Percentiles rank a stretch among this genome's conserved stretches.
phyloP scores from a whole-genome alignment of 345 rosid genomes.

The Punica granatum region DNA sequence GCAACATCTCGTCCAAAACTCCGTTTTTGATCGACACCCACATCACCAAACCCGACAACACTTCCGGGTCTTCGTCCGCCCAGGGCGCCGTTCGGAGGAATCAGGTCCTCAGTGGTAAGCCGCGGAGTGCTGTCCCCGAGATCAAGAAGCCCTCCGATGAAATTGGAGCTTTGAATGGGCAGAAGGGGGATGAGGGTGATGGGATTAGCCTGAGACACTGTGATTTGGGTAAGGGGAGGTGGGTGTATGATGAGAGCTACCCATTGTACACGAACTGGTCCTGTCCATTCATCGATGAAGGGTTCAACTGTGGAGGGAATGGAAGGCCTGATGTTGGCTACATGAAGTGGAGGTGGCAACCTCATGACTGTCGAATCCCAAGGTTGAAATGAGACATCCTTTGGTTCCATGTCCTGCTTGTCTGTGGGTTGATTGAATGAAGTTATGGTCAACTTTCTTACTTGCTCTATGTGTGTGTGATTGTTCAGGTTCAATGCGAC shows the following conservation, averaged over 20 bases:
- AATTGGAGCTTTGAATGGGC: constrained; percentile 17
- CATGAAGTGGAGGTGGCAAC: constrained; percentile 88
- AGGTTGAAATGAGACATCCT: constrained; percentile 36
- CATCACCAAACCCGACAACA: constrained; percentile 19
- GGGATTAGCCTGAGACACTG: constrained; percentile 29
- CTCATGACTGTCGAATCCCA: constrained; percentile 61
- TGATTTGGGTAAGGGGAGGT: constrained; percentile 64
- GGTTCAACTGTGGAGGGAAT: constrained; percentile 70
- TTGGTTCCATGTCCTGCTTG: neutral
- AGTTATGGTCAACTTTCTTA: neutral
- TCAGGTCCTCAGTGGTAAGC: constrained; percentile 12
- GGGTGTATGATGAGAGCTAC: constrained; percentile 71
- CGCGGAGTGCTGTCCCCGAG: constrained; percentile 7
- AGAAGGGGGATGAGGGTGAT: constrained; percentile 9
- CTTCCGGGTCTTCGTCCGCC: constrained; percentile 30
- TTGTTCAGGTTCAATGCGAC: constrained; percentile 70
- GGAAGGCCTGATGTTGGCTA: constrained; percentile 63
- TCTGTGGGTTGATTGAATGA: neutral
- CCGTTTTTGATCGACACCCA: constrained; percentile 32
- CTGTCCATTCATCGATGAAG: constrained; percentile 93
- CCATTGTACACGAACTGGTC: constrained; percentile 66
- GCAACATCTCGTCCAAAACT: constrained; percentile 24
- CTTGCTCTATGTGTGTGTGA: constrained; percentile 4
- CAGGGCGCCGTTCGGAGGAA: constrained; percentile 7
- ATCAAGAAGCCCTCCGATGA: constrained; percentile 1